Evolutionary conservation across 2,329 filamentous ascomycete genomes (phyloP).

Genomic region (Rugonectria rugulosa): DNA sequence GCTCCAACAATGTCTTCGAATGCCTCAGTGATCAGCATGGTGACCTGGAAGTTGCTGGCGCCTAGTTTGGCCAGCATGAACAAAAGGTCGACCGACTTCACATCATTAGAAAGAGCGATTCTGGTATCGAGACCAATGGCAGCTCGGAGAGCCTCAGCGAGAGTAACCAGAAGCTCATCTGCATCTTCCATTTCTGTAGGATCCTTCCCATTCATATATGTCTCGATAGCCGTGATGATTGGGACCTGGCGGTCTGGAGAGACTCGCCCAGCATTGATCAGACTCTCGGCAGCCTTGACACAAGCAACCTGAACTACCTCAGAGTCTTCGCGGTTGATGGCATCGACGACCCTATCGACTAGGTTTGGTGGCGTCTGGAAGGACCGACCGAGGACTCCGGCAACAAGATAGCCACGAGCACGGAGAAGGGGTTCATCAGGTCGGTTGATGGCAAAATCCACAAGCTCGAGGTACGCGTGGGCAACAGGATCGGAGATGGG

Average conservation of each 20-base stretch:
- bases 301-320: conserved; percentile 94
- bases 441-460: conserved; percentile 77
- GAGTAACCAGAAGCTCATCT: conserved; percentile 89
- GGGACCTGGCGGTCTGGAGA: conserved; percentile 64
- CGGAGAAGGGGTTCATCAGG: conserved; percentile 78
- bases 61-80: conserved; percentile 91
- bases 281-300: conserved; percentile 82
- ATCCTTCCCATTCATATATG: conserved; percentile 83
- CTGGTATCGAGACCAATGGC: conserved; percentile 81
- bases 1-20: conserved; percentile 86
- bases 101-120: conserved; percentile 75
- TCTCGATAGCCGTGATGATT: conserved; percentile 68
- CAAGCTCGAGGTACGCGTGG: conserved; percentile 79
- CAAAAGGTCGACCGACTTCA: conserved; percentile 80
- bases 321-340: conserved; percentile 76
- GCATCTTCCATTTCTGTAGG: conserved; percentile 84
- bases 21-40: conserved; percentile 84
- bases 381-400: conserved; percentile 78
- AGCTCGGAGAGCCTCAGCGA: conserved; percentile 85
- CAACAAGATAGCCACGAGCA: conserved; percentile 86
- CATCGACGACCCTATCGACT: conserved; percentile 76
- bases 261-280: conserved; percentile 62
- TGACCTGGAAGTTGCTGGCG: conserved; percentile 89
- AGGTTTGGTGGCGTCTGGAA: conserved; percentile 70
- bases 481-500: conserved; percentile 73